Percentiles rank a stretch among this genome's conserved stretches.
Evolutionary conservation across 139 green algal species (phyloP).

Genomic region (Chlamydomonas sphaeroides): DNA sequence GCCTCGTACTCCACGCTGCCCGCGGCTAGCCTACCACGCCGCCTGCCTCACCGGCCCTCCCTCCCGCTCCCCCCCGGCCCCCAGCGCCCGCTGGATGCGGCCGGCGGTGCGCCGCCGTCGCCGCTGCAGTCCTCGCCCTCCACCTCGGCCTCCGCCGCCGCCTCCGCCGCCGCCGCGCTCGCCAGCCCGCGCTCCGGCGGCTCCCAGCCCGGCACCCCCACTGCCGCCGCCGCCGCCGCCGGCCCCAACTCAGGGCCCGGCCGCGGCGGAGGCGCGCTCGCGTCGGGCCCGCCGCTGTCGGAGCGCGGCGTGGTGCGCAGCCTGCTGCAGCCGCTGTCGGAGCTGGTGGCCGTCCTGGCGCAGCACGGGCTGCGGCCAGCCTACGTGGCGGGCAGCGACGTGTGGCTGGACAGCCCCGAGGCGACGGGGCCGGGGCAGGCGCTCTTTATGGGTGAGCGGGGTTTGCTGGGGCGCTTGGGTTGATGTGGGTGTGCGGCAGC

Average conservation of each 20-base stretch:
- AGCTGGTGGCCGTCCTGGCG: slow-evolving; percentile 14
- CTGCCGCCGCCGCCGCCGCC: no score
- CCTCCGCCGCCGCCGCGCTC: no score
- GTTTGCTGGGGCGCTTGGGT: neutral
- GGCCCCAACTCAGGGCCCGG: neutral
- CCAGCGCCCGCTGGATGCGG: no score
- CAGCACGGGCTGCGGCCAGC: neutral
- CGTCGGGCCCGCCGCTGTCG: neutral
- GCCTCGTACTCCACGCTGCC: no score
- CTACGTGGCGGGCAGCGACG: slow-evolving; percentile 33
- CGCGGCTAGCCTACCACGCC: no score
- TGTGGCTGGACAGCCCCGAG: slow-evolving; percentile 32
- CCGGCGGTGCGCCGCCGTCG: no score
- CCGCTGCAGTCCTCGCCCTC: no score
- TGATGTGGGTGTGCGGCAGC: no score
- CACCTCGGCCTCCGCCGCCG: neutral
- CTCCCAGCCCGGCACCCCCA: neutral
- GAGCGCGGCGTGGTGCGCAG: slow-evolving; percentile 24
- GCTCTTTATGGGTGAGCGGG: slow-evolving; percentile 26
- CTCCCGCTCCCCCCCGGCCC: no score
- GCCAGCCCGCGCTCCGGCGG: neutral
- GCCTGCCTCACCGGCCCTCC: no score
- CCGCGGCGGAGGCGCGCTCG: neutral
- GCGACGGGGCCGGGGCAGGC: slow-evolving; percentile 11
- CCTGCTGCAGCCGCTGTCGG: slow-evolving; percentile 21